Conservation (phyloP, 495 filamentous ascomycete species). For the Hypoxylon intermedium region DNA sequence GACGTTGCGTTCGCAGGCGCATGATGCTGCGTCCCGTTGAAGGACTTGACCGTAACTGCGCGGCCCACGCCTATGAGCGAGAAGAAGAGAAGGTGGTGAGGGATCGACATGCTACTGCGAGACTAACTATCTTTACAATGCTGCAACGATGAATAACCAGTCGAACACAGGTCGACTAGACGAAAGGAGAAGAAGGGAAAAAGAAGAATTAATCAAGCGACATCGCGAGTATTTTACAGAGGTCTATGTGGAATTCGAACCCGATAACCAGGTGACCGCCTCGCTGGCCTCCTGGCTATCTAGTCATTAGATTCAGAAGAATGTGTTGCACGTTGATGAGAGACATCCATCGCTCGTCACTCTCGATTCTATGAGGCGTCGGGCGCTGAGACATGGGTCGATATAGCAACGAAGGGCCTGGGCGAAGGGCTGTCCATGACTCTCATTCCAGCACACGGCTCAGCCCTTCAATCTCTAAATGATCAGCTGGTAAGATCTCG, state of each 20-base stretch:
- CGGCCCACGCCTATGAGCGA: slow-evolving; percentile 5
- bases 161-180: neutral
- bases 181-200: neutral
- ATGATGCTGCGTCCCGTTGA: slow-evolving; percentile 7
- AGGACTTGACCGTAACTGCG: neutral
- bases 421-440: slow-evolving; percentile 14
- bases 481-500: slow-evolving; percentile 11
- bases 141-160: neutral
- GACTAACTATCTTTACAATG: too few species aligned
- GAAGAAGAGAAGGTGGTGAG: slow-evolving; percentile 4
- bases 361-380: neutral
- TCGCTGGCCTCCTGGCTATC: neutral
- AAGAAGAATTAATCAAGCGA: neutral
- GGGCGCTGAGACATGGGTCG: slow-evolving; percentile 24
- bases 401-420: slow-evolving; percentile 25
- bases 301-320: slow-evolving; percentile 6
- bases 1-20: neutral
- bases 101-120: slow-evolving; percentile 16
- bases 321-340: slow-evolving; percentile 21
- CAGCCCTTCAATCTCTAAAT: neutral
- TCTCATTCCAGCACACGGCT: slow-evolving; percentile 16
- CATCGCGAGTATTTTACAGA: slow-evolving; percentile 24
- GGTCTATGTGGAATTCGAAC: slow-evolving; percentile 27
- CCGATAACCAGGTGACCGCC: slow-evolving; percentile 25
- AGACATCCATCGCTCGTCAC: slow-evolving; percentile 10